Percentiles rank a stretch among this genome's conserved stretches.
Conservation (phyloP, 1,284 basidiomycete species). For the Stereum hirsutum region DNA sequence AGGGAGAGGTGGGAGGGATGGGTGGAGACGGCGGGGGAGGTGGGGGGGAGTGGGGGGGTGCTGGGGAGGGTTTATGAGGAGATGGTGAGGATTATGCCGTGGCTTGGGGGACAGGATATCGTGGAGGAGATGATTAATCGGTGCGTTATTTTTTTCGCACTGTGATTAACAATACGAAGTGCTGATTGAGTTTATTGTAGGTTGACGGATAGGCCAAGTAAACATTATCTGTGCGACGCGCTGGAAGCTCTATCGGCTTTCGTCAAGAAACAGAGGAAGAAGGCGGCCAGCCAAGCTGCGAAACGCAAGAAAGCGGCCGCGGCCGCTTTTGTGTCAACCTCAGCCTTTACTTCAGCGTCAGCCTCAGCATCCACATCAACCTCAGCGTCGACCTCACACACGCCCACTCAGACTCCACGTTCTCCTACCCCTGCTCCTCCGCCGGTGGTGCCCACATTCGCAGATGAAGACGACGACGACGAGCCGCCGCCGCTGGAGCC, state of each 20-base stretch:
- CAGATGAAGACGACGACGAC: too few species aligned
- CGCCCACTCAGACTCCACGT: too few species aligned
- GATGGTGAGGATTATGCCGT: slow-evolving; percentile 44
- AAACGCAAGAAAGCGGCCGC: slow-evolving; percentile 11
- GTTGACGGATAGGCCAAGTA: slow-evolving; percentile 41
- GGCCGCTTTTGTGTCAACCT: too few species aligned
- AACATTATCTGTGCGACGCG: slow-evolving; percentile 39
- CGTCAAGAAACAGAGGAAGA: slow-evolving; percentile 38
- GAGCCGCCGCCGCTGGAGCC: too few species aligned
- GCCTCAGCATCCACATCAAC: too few species aligned
- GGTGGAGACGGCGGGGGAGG: slow-evolving; percentile 26
- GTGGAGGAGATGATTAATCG: slow-evolving; percentile 43
- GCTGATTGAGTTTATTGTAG: slow-evolving; percentile 20
- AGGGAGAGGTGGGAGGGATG: slow-evolving; percentile 49
- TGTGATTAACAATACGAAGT: not conserved
- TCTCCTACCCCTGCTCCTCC: not conserved
- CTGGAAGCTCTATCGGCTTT: slow-evolving; percentile 39
- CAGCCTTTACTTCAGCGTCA: too few species aligned
- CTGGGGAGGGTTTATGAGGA: slow-evolving; percentile 32
- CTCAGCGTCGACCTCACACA: too few species aligned
- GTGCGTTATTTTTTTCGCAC: slow-evolving; percentile 22
- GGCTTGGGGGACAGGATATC: slow-evolving; percentile 36
- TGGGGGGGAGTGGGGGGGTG: slow-evolving; percentile 26
- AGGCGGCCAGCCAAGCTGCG: slow-evolving; percentile 10
- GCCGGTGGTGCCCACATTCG: not conserved